Evolutionary conservation across 148 eudicot genomes (phyloP).

Genomic region (Heliosperma pusillum): DNA sequence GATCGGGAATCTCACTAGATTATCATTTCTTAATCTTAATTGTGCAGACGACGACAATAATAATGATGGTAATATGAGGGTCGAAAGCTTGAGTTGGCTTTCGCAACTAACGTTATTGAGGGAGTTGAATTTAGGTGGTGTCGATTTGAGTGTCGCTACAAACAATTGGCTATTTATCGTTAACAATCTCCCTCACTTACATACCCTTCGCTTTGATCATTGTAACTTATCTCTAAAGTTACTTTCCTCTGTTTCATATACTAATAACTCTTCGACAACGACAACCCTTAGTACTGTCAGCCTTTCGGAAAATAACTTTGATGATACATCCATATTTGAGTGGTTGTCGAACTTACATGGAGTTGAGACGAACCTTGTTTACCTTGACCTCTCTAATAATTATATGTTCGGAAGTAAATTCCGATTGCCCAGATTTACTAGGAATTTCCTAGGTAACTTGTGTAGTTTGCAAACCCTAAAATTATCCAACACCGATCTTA

Average conservation of each 20-base stretch:
- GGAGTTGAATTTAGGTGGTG: not conserved
- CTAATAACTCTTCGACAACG: not conserved
- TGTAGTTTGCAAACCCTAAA: not conserved
- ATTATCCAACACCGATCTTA: not conserved
- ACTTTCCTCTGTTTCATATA: not conserved
- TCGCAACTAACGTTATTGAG: not conserved
- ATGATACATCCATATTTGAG: not conserved
- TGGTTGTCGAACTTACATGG: too few relatives aligned
- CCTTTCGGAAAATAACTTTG: not conserved
- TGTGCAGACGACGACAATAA: too few relatives aligned
- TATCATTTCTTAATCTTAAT: slow-evolving; percentile 9
- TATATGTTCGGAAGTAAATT: too few relatives aligned
- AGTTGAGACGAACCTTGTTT: too few relatives aligned
- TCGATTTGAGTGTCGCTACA: not conserved
- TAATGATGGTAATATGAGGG: too few relatives aligned
- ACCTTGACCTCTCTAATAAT: too few relatives aligned
- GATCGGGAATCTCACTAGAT: not conserved
- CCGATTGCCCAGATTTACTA: too few relatives aligned
- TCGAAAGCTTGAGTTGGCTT: slow-evolving; percentile 1
- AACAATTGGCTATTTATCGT: not conserved
- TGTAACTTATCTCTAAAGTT: not conserved
- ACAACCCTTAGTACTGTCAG: not conserved
- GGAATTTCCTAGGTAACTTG: not conserved
- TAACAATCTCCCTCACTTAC: slow-evolving; percentile 13
- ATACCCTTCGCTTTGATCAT: not conserved